These are phyloP conservation scores for Malus hybrid DNA, from an alignment of 331 rosid genomes.

Conservation along the genomic window DNA sequence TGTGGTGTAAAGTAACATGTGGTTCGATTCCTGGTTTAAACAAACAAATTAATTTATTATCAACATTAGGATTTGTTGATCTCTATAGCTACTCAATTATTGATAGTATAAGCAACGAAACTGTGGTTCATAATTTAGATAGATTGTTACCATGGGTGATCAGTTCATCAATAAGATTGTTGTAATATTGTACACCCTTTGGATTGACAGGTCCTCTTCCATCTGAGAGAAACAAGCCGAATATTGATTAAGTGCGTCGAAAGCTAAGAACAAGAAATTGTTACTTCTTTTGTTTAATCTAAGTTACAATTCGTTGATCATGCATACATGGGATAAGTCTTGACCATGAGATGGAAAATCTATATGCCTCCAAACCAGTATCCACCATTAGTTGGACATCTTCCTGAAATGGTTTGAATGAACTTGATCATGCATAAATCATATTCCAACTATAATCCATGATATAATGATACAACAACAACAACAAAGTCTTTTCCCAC, in stretches of 20 bases:
- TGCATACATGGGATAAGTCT: slow-evolving; percentile 62
- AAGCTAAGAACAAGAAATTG: too few species aligned
- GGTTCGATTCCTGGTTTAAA: slow-evolving; percentile 45
- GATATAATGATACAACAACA: background rate
- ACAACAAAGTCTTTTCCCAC: too few species aligned
- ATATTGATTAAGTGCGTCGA: too few species aligned
- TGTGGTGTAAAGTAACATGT: slow-evolving; percentile 44
- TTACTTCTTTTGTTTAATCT: background rate
- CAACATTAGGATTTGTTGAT: background rate
- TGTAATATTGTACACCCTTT: slow-evolving; percentile 30
- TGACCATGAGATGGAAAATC: slow-evolving; percentile 88
- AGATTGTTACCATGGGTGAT: slow-evolving; percentile 34
- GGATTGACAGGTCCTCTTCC: slow-evolving; percentile 41
- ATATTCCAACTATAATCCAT: background rate
- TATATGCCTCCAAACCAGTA: slow-evolving; percentile 53
- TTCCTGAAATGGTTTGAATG: slow-evolving; percentile 33
- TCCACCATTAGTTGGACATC: slow-evolving; percentile 65
- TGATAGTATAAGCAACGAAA: too few species aligned
- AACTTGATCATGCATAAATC: background rate
- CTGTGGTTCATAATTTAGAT: too few species aligned
- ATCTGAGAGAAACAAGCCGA: slow-evolving; percentile 22
- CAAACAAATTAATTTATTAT: background rate
- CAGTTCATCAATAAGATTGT: slow-evolving; percentile 57
- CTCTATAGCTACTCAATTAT: too few species aligned
- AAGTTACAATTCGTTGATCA: background rate